Evolutionary conservation across 495 filamentous ascomycete genomes (phyloP).

Genomic region (Thermothielavioides terrestris): DNA sequence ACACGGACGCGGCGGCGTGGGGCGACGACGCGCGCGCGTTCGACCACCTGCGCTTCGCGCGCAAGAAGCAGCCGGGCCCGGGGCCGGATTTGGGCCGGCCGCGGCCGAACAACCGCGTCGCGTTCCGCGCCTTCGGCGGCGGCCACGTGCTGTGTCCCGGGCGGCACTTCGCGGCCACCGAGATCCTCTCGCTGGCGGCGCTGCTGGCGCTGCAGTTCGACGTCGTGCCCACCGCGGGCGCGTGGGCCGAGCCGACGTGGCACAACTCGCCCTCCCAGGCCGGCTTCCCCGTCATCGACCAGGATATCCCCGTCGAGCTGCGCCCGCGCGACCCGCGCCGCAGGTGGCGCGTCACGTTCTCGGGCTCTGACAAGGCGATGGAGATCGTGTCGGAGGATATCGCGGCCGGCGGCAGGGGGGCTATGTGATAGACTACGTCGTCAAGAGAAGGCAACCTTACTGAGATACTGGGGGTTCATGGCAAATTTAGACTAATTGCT

Average conservation of each 20-base stretch:
- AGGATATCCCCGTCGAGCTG: slow-evolving; percentile 19
- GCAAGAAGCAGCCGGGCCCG: slow-evolving; percentile 12
- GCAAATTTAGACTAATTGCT: too few relatives aligned
- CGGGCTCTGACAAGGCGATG: slow-evolving; percentile 7
- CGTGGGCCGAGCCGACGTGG: slow-evolving; percentile 19
- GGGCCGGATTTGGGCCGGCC: too few relatives aligned
- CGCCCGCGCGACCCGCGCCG: slow-evolving; percentile 3
- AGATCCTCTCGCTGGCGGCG: slow-evolving; percentile 28
- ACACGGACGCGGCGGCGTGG: slow-evolving; percentile 20
- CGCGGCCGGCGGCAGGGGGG: slow-evolving; percentile 22
- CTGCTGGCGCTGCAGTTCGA: slow-evolving; percentile 36
- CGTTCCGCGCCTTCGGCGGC: slow-evolving; percentile 31
- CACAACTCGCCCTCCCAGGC: slow-evolving; percentile 17
- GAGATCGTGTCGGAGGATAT: slow-evolving; percentile 14
- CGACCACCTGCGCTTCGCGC: slow-evolving; percentile 24
- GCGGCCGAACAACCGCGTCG: slow-evolving; percentile 12
- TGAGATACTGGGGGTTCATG: too few relatives aligned
- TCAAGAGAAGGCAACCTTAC: too few relatives aligned
- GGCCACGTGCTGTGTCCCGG: slow-evolving; percentile 28
- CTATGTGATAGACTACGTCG: too few relatives aligned
- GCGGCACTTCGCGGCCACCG: slow-evolving; percentile 27
- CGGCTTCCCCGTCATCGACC: slow-evolving; percentile 16
- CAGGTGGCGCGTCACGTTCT: slow-evolving; percentile 14
- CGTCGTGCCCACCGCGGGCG: slow-evolving; percentile 13
- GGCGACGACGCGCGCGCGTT: slow-evolving; percentile 21